These are phyloP conservation scores for Cystobasidium sp. DNA, from an alignment of 1,284 basidiomycete species.

Conservation along the genomic window DNA sequence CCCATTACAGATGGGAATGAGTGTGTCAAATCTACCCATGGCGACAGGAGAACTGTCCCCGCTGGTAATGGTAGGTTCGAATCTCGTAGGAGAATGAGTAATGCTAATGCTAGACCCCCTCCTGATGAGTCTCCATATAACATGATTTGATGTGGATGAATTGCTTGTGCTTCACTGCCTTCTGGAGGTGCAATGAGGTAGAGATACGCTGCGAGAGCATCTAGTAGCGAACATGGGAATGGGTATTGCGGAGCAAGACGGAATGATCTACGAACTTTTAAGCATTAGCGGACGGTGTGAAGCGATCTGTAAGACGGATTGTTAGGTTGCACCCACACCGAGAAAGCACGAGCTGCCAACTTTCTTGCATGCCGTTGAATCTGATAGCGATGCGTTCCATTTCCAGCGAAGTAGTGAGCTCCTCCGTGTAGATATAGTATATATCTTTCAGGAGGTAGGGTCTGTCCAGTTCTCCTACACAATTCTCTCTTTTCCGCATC, in stretches of 20 bases:
- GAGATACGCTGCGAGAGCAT: constrained; percentile 57
- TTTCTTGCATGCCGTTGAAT: constrained; percentile 58
- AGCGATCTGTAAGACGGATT: background rate
- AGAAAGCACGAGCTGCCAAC: constrained; percentile 58
- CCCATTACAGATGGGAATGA: constrained; percentile 34
- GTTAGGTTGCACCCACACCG: constrained; percentile 38
- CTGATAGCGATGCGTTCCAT: constrained; percentile 52
- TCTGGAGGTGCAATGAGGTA: constrained; percentile 45
- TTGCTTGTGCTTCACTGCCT: constrained; percentile 29
- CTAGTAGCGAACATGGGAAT: constrained; percentile 58
- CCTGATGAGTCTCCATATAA: constrained; percentile 57
- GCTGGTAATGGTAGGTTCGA: constrained; percentile 42
- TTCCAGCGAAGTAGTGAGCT: constrained; percentile 42
- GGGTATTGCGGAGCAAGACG: constrained; percentile 48
- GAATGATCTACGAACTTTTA: constrained; percentile 45
- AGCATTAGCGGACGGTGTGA: constrained; percentile 27
- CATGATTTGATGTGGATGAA: constrained; percentile 47
- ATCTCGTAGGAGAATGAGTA: constrained; percentile 57
- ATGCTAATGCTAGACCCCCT: constrained; percentile 54
- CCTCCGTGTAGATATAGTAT: constrained; percentile 49
- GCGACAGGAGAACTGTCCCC: constrained; percentile 46
- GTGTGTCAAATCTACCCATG: constrained; percentile 50
- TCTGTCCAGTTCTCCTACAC: background rate
- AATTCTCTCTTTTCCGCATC: constrained; percentile 23
- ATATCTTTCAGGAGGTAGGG: constrained; percentile 25